These are phyloP conservation scores for Pythium dissimile DNA, from an alignment of 352 stramenopile species.

Conservation along the genomic window DNA sequence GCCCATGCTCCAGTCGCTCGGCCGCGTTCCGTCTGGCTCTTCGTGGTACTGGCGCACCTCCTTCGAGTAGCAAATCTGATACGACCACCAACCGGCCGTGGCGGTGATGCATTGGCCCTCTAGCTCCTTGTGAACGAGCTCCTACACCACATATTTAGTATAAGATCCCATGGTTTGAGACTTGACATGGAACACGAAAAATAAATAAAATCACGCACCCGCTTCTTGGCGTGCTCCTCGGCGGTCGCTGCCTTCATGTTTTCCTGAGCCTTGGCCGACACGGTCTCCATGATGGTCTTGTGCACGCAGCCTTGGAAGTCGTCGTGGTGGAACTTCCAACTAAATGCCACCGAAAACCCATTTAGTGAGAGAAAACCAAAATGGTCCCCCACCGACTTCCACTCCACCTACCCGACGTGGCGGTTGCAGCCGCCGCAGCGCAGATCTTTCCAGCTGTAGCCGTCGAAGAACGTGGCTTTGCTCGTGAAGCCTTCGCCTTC, in stretches of 20 bases:
- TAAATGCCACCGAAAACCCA: conserved; percentile 11
- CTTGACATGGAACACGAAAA: too few relatives aligned
- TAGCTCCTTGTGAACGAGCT: conserved; percentile 46
- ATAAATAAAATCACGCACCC: too few relatives aligned
- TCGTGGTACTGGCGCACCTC: conserved; percentile 84
- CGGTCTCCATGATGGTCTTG: conserved; percentile 45
- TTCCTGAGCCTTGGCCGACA: conserved; percentile 38
- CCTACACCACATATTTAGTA: conserved; percentile 1
- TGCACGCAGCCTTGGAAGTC: conserved; percentile 71
- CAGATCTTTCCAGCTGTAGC: conserved; percentile 81
- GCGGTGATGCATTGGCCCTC: conserved; percentile 58
- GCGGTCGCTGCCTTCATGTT: conserved; percentile 30
- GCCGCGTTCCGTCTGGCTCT: conserved; percentile 60
- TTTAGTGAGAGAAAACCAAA: background rate
- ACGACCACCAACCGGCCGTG: conserved; percentile 78
- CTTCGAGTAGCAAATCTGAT: conserved; percentile 76
- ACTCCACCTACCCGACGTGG: conserved; percentile 52
- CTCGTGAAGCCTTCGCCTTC: conserved; percentile 65
- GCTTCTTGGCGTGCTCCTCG: conserved; percentile 24
- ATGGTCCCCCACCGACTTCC: background rate
- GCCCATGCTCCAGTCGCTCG: conserved; percentile 85
- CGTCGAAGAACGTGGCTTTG: conserved; percentile 74
- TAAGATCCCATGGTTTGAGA: too few relatives aligned
- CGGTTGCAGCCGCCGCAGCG: conserved; percentile 70
- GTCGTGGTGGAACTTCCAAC: conserved; percentile 83